Evolutionary conservation across 768 basidiomycete species (phyloP).

Genomic region (Punctularia strigosozonata): DNA sequence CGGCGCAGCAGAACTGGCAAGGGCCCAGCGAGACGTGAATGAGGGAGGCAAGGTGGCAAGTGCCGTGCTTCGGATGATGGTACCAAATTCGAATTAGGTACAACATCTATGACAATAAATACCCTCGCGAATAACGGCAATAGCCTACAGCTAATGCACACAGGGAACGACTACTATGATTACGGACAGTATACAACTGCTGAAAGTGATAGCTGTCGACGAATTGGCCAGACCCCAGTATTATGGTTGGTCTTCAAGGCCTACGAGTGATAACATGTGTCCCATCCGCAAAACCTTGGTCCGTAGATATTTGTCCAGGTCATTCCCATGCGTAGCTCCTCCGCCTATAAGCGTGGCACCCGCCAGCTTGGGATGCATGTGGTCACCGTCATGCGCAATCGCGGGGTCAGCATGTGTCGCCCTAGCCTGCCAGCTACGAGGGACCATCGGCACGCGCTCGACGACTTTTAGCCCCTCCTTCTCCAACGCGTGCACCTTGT

Average conservation of each 20-base stretch:
- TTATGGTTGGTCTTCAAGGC: slow-evolving; percentile 7
- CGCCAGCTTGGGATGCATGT: slow-evolving; percentile 23
- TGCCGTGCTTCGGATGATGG: too few relatives aligned
- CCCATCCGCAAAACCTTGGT: slow-evolving; percentile 98
- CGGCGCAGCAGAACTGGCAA: too few relatives aligned
- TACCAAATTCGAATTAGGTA: too few relatives aligned
- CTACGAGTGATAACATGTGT: slow-evolving; percentile 62
- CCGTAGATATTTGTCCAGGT: slow-evolving; percentile 88
- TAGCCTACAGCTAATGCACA: too few relatives aligned
- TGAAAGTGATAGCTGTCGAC: too few relatives aligned
- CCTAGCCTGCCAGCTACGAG: slow-evolving; percentile 62
- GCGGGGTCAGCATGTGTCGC: slow-evolving; percentile 16
- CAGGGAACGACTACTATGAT: too few relatives aligned
- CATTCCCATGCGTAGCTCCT: slow-evolving; percentile 63
- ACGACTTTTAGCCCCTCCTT: slow-evolving; percentile 69
- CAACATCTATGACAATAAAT: too few relatives aligned
- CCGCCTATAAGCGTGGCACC: slow-evolving; percentile 80
- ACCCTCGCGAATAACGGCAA: too few relatives aligned
- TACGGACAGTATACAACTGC: too few relatives aligned
- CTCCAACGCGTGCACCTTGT: slow-evolving; percentile 84
- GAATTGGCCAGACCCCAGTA: not conserved
- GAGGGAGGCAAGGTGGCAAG: too few relatives aligned
- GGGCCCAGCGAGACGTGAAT: too few relatives aligned
- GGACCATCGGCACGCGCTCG: slow-evolving; percentile 92
- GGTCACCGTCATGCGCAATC: slow-evolving; percentile 9